phyloP scores from a whole-genome alignment of 2,329 filamentous ascomycete species.

The Chaetothyriales sp. region DNA sequence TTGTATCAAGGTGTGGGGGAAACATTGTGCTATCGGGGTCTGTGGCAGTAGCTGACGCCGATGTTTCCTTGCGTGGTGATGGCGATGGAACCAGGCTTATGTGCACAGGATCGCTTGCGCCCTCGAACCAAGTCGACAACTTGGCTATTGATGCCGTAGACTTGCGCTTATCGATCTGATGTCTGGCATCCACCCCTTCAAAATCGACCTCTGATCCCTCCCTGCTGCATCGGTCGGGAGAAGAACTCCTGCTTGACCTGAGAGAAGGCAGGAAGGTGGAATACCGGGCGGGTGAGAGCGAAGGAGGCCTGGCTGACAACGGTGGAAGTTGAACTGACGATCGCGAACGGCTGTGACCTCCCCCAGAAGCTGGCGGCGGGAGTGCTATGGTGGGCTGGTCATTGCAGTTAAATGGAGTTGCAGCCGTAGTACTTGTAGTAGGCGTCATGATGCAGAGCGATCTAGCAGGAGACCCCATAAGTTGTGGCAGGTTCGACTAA shows the following conservation, averaged over 20 bases:
- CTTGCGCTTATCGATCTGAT: slow-evolving; percentile 8
- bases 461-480: background rate
- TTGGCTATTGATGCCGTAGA: slow-evolving; percentile 4
- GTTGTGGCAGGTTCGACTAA: background rate
- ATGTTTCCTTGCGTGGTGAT: slow-evolving; percentile 17
- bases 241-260: slow-evolving; percentile 11
- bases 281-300: slow-evolving; percentile 13
- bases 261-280: slow-evolving; percentile 15
- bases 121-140: slow-evolving; percentile 38
- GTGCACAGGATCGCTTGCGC: slow-evolving; percentile 35
- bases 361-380: slow-evolving; percentile 10
- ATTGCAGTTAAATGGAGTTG: slow-evolving; percentile 1
- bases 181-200: slow-evolving; percentile 2
- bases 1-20: slow-evolving; percentile 7
- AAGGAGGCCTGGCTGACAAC: slow-evolving; percentile 7
- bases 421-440: background rate
- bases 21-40: slow-evolving; percentile 11
- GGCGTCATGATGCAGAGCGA: background rate
- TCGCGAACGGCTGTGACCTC: slow-evolving; percentile 13
- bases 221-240: slow-evolving; percentile 9
- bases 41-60: slow-evolving; percentile 10
- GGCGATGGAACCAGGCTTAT: slow-evolving; percentile 25
- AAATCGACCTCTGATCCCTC: slow-evolving; percentile 6
- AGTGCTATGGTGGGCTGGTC: slow-evolving; percentile 5
- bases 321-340: slow-evolving; percentile 13